Conservation (phyloP, 192 early-diverging fungal genomes). For the Umbelopsis isabellina region DNA sequence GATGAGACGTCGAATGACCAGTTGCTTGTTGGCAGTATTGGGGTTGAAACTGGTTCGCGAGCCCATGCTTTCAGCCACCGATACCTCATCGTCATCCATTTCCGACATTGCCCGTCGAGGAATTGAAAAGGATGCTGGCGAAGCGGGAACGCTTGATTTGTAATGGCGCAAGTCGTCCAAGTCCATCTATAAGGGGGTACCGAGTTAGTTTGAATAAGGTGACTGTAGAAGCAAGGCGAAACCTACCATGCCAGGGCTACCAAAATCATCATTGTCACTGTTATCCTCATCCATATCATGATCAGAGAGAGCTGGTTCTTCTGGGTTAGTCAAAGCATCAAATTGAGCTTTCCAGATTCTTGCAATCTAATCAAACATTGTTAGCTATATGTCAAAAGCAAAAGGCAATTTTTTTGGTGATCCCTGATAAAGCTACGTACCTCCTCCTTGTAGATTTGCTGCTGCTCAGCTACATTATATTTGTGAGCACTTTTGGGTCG, state of each 20-base stretch:
- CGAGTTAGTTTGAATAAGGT: no score
- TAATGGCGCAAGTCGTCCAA: slow-evolving; percentile 12
- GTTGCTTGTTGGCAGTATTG: slow-evolving; percentile 57
- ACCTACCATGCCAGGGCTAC: slow-evolving; percentile 41
- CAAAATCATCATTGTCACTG: slow-evolving; percentile 53
- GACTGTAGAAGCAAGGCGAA: background rate
- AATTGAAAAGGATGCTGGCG: slow-evolving; percentile 9
- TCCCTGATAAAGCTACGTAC: slow-evolving; percentile 27
- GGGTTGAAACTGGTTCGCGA: slow-evolving; percentile 56
- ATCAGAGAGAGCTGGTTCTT: slow-evolving; percentile 54
- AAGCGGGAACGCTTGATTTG: slow-evolving; percentile 11
- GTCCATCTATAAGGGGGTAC: slow-evolving; percentile 1
- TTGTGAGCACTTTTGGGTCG: slow-evolving; percentile 81
- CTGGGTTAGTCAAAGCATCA: slow-evolving; percentile 58
- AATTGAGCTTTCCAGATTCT: slow-evolving; percentile 94
- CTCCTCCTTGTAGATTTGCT: slow-evolving; percentile 92
- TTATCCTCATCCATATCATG: slow-evolving; percentile 59
- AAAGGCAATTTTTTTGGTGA: no score
- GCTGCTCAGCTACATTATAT: slow-evolving; percentile 92
- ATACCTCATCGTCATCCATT: slow-evolving; percentile 57
- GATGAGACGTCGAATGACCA: slow-evolving; percentile 66
- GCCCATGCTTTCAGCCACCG: slow-evolving; percentile 55
- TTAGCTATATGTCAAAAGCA: no score
- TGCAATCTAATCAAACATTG: slow-evolving; percentile 52
- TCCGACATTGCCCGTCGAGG: slow-evolving; percentile 28